A percentile compares a stretch with the other conserved stretches of the same genome.
Evolutionary conservation across 129 eudicot species (phyloP).

Genomic region (Flaveria brownii): DNA sequence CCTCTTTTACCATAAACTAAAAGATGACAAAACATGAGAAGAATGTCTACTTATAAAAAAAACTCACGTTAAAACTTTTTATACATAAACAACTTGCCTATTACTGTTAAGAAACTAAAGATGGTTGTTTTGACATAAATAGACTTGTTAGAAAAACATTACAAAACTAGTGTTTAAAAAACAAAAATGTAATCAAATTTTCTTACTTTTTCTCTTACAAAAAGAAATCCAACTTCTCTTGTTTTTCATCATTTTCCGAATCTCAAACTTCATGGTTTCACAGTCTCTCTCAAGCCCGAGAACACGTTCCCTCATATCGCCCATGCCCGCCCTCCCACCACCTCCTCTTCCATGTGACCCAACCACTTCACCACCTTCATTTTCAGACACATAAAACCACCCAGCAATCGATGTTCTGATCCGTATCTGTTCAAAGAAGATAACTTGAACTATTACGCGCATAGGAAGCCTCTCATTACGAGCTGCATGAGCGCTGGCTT

Average conservation of each 20-base stretch:
- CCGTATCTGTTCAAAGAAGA: conserved; percentile 73
- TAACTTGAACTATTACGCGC: conserved; percentile 66
- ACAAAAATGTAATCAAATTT: conserved; percentile 8
- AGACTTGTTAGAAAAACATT: not conserved
- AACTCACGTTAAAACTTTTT: no score
- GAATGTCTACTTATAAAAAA: no score
- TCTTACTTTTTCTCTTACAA: conserved; percentile 35
- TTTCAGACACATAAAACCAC: conserved; percentile 66
- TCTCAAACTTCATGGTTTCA: conserved; percentile 43
- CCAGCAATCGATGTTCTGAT: conserved; percentile 64
- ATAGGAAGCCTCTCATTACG: conserved; percentile 78
- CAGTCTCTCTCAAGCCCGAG: conserved; percentile 47
- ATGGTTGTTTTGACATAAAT: not conserved
- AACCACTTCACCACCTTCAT: conserved; percentile 31
- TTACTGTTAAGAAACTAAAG: not conserved
- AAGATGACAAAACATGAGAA: no score
- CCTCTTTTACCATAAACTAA: no score
- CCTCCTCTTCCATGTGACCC: conserved; percentile 12
- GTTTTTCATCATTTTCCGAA: conserved; percentile 41
- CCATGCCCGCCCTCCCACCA: conserved; percentile 22
- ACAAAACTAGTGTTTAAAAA: not conserved
- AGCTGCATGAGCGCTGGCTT: conserved; percentile 74
- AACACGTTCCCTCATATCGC: conserved; percentile 50
- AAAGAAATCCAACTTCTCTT: conserved; percentile 44
- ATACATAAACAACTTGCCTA: no score